Percentiles rank a stretch among this genome's conserved stretches.
phyloP scores from a whole-genome alignment of 108 stramenopile species.

The Cyclotella baltica region DNA sequence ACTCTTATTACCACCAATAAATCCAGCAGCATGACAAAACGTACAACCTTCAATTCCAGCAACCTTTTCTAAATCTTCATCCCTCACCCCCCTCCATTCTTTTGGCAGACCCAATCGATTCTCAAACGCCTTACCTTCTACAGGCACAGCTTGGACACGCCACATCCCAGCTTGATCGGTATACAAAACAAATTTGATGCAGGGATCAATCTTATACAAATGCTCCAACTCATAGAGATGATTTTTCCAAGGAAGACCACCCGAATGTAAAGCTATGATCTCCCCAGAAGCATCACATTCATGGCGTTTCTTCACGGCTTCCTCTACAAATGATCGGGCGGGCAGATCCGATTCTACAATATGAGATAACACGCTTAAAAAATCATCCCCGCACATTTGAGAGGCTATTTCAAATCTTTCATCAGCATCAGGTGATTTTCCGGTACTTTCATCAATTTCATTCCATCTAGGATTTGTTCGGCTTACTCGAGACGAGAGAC shows the following conservation, averaged over 20 bases:
- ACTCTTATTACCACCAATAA: conserved; percentile 97
- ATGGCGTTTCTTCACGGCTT: conserved; percentile 69
- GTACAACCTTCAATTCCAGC: conserved; percentile 89
- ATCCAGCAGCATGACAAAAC: conserved; percentile 97
- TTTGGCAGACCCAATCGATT: conserved; percentile 90
- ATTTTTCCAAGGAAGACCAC: conserved; percentile 93
- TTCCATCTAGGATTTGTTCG: conserved; percentile 96
- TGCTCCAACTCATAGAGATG: conserved; percentile 95
- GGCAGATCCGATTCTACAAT: conserved; percentile 94
- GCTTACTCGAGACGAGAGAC: conserved; percentile 85
- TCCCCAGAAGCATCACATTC: conserved; percentile 84
- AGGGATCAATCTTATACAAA: conserved; percentile 57
- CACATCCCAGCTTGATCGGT: conserved; percentile 92
- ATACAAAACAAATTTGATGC: conserved; percentile 96
- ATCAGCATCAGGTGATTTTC: conserved; percentile 68
- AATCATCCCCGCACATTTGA: conserved; percentile 88
- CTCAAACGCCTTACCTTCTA: conserved; percentile 89
- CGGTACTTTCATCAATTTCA: conserved; percentile 57
- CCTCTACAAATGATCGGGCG: conserved; percentile 86
- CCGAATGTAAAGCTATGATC: conserved; percentile 76
- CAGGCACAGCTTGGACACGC: conserved; percentile 99
- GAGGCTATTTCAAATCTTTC: conserved; percentile 92
- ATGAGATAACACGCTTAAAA: conserved; percentile 71
- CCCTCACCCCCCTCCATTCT: conserved; percentile 95
- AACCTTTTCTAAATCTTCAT: conserved; percentile 78